phyloP scores from a whole-genome alignment of 78 protist genomes.

The Dictyostelium intermedium region DNA sequence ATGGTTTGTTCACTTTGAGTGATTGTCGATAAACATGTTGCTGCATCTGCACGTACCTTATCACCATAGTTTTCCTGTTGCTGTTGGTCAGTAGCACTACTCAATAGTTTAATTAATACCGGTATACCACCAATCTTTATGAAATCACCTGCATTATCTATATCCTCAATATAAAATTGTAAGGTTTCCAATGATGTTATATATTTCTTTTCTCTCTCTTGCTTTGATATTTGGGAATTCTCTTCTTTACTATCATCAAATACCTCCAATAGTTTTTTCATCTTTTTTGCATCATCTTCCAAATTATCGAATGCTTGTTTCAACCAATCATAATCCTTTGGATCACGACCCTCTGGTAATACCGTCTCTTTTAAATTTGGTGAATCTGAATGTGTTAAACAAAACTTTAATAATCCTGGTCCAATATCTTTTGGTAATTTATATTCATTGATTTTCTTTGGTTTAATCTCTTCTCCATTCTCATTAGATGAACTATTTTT shows the following conservation, averaged over 20 bases:
- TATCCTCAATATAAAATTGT: conserved; percentile 48
- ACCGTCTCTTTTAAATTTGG: conserved; percentile 55
- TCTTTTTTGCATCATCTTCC: conserved; percentile 74
- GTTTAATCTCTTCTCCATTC: neutral
- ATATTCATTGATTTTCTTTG: conserved; percentile 28
- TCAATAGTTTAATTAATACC: neutral
- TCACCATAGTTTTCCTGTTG: neutral
- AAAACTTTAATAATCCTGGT: conserved; percentile 62
- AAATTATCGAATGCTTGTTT: conserved; percentile 46
- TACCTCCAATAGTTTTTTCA: conserved; percentile 38
- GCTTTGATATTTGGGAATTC: neutral
- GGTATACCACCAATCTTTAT: conserved; percentile 72
- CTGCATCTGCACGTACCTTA: conserved; percentile 3
- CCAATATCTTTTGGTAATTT: conserved; percentile 74
- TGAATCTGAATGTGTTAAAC: conserved; percentile 76
- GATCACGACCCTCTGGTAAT: conserved; percentile 28
- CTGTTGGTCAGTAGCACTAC: neutral
- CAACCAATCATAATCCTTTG: conserved; percentile 68
- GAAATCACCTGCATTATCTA: conserved; percentile 61
- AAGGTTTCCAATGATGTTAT: conserved; percentile 7
- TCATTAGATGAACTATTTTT: neutral
- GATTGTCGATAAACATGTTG: conserved; percentile 36
- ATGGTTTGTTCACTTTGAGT: conserved; percentile 46
- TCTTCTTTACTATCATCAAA: neutral
- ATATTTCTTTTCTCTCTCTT: neutral